phyloP scores from a whole-genome alignment of 306 rosid species.

The Ormosia semicastrata region DNA sequence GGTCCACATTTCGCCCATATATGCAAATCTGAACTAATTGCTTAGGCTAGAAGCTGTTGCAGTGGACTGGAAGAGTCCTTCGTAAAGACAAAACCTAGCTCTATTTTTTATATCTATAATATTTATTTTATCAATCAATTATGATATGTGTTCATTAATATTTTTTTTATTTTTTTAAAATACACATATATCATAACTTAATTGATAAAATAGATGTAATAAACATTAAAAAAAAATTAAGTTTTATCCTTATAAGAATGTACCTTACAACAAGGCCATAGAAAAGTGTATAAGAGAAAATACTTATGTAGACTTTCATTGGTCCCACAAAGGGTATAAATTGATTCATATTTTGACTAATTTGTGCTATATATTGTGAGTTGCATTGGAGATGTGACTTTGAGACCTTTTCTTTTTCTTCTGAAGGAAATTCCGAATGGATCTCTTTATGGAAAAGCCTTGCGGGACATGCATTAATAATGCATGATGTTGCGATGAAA shows the following conservation, averaged over 20 bases:
- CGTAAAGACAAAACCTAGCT: too few relatives aligned
- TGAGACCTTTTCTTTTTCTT: constrained; percentile 35
- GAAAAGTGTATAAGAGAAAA: background rate
- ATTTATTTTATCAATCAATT: too few relatives aligned
- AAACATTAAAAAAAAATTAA: too few relatives aligned
- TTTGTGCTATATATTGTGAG: background rate
- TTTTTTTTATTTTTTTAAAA: too few relatives aligned
- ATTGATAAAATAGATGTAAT: too few relatives aligned
- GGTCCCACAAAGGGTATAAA: background rate
- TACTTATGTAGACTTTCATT: background rate
- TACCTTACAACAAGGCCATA: background rate
- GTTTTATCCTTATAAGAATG: constrained; percentile 1
- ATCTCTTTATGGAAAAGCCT: constrained; percentile 31
- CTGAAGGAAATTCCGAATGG: constrained; percentile 35
- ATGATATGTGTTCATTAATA: too few relatives aligned
- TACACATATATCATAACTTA: too few relatives aligned
- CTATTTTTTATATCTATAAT: too few relatives aligned
- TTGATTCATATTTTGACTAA: background rate
- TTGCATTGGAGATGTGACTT: background rate
- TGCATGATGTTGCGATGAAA: constrained; percentile 25
- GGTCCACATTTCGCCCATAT: background rate
- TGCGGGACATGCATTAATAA: constrained; percentile 16
- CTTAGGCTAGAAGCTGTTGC: background rate
- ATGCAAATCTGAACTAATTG: background rate
- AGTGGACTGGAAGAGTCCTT: background rate